Evolutionary conservation across 176 grass and related monocot species (phyloP).

Genomic region (Oryza officinalis): DNA sequence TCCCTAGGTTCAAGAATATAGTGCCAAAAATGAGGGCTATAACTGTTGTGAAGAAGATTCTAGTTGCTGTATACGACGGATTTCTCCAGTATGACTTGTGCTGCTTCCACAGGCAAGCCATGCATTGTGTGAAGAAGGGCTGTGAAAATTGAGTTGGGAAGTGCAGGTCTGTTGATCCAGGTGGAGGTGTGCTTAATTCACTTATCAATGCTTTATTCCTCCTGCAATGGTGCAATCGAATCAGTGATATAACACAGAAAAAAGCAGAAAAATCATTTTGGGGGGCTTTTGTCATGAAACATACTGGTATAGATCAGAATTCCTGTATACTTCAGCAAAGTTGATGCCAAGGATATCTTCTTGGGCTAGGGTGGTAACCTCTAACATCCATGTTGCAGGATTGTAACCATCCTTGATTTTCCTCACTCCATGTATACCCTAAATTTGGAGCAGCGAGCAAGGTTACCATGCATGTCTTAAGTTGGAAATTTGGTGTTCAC

Average conservation of each 20-base stretch:
- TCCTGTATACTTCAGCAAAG: slow-evolving; percentile 71
- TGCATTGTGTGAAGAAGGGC: slow-evolving; percentile 73
- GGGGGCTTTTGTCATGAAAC: slow-evolving; percentile 13
- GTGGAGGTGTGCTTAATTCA: slow-evolving; percentile 64
- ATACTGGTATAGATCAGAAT: slow-evolving; percentile 75
- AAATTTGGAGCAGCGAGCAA: slow-evolving; percentile 25
- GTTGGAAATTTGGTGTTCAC: not conserved
- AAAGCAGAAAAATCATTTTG: not conserved
- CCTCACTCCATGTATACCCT: slow-evolving; percentile 77
- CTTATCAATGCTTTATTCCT: slow-evolving; percentile 83
- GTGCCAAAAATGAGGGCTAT: slow-evolving; percentile 87
- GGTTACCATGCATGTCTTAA: slow-evolving; percentile 23
- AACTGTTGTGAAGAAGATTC: slow-evolving; percentile 90
- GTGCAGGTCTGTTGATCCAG: slow-evolving; percentile 72
- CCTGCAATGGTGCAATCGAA: slow-evolving; percentile 47
- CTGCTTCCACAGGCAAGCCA: slow-evolving; percentile 91
- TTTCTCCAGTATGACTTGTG: slow-evolving; percentile 93
- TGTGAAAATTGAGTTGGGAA: slow-evolving; percentile 75
- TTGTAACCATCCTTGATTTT: slow-evolving; percentile 94
- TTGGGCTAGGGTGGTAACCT: slow-evolving; percentile 68
- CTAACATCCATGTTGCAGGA: slow-evolving; percentile 96
- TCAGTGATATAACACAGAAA: slow-evolving; percentile 28
- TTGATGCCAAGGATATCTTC: slow-evolving; percentile 77
- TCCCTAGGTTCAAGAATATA: slow-evolving; percentile 78
- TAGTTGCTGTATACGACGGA: slow-evolving; percentile 88